Conservation (phyloP, 208 protist species). For the Acanthamoeba lenticulata region DNA sequence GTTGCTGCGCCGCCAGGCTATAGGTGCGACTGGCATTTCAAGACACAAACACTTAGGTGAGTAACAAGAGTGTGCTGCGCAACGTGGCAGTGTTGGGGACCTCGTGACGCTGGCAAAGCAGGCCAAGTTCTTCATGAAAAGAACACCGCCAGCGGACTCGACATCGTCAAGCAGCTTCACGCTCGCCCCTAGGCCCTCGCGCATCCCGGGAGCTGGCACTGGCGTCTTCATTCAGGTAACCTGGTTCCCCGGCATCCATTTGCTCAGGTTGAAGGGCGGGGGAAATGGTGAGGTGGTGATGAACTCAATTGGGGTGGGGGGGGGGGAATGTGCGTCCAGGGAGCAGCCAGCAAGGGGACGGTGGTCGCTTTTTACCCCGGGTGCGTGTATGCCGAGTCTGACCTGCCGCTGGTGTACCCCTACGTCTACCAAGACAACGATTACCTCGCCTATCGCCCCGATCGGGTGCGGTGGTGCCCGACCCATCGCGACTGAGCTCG, state of each 20-base stretch:
- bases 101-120: constrained; percentile 37
- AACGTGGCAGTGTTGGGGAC: neutral
- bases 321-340: neutral
- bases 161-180: neutral
- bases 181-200: neutral
- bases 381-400: neutral
- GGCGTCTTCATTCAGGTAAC: neutral
- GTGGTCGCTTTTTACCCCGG: constrained; percentile 39
- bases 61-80: neutral
- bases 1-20: neutral
- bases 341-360: neutral
- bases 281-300: no score
- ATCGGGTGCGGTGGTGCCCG: no score
- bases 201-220: neutral
- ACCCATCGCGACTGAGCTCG: no score
- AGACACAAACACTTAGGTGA: no score
- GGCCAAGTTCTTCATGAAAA: constrained; percentile 48
- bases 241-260: neutral
- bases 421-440: constrained; percentile 41
- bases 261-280: neutral
- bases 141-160: neutral
- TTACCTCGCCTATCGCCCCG: neutral
- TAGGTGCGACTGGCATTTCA: neutral
- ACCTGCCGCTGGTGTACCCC: constrained; percentile 35
- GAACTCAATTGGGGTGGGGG: no score